Evolutionary conservation across 2,329 filamentous ascomycete genomes (phyloP).

Genomic region (Pseudogymnoascus sp.): DNA sequence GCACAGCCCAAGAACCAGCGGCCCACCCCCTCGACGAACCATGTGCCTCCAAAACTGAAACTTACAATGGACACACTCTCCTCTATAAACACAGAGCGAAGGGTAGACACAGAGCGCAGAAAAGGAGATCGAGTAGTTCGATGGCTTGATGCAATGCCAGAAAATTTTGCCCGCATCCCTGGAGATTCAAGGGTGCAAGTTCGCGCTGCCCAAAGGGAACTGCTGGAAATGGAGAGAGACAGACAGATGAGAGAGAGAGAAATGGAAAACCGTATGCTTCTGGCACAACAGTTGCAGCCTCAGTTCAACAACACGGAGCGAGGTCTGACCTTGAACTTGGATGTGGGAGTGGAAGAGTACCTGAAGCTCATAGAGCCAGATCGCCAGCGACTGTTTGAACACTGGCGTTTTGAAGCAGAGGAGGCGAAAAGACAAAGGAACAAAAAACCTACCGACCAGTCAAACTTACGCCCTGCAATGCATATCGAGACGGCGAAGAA

Average conservation of each 20-base stretch:
- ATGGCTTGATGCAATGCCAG: background rate
- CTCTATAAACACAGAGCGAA: background rate
- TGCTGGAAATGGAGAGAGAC: background rate
- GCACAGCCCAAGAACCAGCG: background rate
- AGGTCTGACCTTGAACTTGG: background rate
- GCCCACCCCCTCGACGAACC: background rate
- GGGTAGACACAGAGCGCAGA: background rate
- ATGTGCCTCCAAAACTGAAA: background rate
- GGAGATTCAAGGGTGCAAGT: background rate
- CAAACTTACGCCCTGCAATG: background rate
- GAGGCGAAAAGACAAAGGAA: background rate
- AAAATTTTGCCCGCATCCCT: background rate
- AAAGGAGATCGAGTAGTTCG: background rate
- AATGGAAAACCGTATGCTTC: background rate
- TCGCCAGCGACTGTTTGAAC: background rate
- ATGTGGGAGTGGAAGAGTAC: background rate
- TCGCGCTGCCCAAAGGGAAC: background rate
- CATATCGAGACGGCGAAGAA: background rate
- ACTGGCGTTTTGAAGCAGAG: background rate
- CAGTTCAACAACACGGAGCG: background rate
- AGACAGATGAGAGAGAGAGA: background rate
- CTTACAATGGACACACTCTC: background rate
- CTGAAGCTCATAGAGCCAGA: background rate
- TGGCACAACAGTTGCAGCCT: background rate
- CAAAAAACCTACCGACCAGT: background rate